Conservation (phyloP, 1,284 basidiomycete genomes). For the Melampsora abietis-canadensis region DNA sequence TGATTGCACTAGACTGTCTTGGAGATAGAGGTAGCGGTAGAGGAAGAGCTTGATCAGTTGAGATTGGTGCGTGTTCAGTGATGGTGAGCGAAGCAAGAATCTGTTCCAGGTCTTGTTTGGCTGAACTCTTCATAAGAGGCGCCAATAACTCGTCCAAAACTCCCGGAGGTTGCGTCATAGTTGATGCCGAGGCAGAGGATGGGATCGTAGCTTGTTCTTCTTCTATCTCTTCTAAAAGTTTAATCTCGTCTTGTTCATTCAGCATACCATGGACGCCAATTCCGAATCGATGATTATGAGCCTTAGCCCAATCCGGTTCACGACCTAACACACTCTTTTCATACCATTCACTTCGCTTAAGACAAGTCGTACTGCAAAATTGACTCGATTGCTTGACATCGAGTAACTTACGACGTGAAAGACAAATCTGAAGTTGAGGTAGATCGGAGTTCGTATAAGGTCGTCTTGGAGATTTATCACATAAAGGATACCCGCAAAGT, state of each 20-base stretch:
- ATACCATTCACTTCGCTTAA: slow-evolving; percentile 25
- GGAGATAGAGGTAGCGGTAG: not conserved
- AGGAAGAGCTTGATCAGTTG: not conserved
- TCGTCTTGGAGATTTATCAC: not conserved
- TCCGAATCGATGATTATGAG: not conserved
- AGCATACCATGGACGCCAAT: not conserved
- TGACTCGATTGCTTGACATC: not conserved
- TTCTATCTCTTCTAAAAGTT: slow-evolving; percentile 15
- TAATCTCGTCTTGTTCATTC: not conserved
- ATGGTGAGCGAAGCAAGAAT: not conserved
- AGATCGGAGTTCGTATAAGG: not conserved
- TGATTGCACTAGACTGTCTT: not conserved
- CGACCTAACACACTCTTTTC: slow-evolving; percentile 5
- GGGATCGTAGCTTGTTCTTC: slow-evolving; percentile 11
- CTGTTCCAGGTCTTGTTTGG: not conserved
- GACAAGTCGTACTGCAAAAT: slow-evolving; percentile 30
- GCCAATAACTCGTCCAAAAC: not conserved
- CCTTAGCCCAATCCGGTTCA: slow-evolving; percentile 11
- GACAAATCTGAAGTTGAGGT: not conserved
- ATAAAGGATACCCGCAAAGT: slow-evolving; percentile 31
- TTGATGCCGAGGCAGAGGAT: not conserved
- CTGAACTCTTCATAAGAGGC: not conserved
- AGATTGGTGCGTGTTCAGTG: not conserved
- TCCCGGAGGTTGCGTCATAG: no score
- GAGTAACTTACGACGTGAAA: not conserved